Percentiles rank a stretch among this genome's conserved stretches.
Conservation (phyloP, 331 rosid species). For the Saraca asoca region DNA sequence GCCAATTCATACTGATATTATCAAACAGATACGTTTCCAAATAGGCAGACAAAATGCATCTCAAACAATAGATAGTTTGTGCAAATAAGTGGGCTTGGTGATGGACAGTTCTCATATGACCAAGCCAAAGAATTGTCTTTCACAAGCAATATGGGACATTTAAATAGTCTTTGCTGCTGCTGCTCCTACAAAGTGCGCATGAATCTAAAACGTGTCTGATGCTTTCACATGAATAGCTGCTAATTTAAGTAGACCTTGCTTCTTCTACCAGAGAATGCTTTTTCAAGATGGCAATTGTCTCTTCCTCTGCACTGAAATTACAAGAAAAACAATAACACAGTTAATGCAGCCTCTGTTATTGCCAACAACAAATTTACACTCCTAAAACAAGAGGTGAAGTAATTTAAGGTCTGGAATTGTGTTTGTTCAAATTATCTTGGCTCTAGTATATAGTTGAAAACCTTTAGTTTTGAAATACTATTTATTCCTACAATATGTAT, state of each 20-base stretch:
- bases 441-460: not conserved
- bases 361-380: conserved; percentile 2
- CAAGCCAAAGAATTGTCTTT: conserved; percentile 35
- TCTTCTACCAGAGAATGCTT: conserved; percentile 45
- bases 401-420: not conserved
- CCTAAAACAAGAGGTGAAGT: not conserved
- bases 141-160: not conserved
- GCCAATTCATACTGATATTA: no score
- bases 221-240: conserved; percentile 9
- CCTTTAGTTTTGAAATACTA: conserved; percentile 16
- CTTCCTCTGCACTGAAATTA: conserved; percentile 48
- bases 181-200: not conserved
- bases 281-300: conserved; percentile 46
- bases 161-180: no score
- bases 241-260: conserved; percentile 24
- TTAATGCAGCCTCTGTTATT: conserved; percentile 11
- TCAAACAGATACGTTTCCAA: no score
- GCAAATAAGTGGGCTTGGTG: conserved; percentile 12
- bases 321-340: conserved; percentile 9
- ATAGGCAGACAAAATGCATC: no score
- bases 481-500: not conserved
- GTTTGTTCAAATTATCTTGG: not conserved
- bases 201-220: conserved; percentile 3
- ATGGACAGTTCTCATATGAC: conserved; percentile 19
- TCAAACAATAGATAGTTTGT: not conserved